Conservation (phyloP, 805 yeast species). For the Metschnikowia aberdeeniae region DNA sequence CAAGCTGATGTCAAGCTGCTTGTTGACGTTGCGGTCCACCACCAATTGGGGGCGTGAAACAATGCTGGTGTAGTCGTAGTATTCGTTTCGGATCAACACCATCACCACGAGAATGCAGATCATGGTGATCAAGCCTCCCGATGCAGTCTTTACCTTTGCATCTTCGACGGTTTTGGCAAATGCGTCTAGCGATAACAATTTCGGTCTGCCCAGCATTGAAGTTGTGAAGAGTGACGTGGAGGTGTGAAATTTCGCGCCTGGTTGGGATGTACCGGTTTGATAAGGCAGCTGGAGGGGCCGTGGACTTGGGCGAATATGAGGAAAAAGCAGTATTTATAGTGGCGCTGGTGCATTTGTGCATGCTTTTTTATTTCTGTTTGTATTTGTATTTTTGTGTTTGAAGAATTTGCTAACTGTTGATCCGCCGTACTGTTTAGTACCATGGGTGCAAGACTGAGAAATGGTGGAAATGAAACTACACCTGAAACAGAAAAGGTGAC, state of each 20-base stretch:
- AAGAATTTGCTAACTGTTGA: no score
- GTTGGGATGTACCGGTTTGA: background rate
- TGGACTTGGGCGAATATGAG: background rate
- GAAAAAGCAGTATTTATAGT: background rate
- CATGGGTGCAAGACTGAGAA: no score
- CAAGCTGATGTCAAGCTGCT: slow-evolving; percentile 69
- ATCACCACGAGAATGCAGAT: slow-evolving; percentile 59
- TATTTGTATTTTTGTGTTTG: no score
- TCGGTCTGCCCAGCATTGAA: slow-evolving; percentile 26
- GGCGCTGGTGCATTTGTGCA: no score
- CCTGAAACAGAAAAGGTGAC: no score
- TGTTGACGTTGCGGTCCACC: slow-evolving; percentile 78
- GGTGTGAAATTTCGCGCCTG: slow-evolving; percentile 4
- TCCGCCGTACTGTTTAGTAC: no score
- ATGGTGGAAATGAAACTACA: no score
- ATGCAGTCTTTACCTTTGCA: slow-evolving; percentile 78
- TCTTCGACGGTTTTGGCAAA: slow-evolving; percentile 94
- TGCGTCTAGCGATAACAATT: slow-evolving; percentile 70
- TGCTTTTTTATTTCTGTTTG: no score
- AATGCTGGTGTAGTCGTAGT: slow-evolving; percentile 65
- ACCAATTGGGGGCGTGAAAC: slow-evolving; percentile 77
- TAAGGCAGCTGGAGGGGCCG: no score
- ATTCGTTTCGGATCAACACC: slow-evolving; percentile 66
- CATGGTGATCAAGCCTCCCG: slow-evolving; percentile 87
- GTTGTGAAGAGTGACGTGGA: background rate